Evolutionary conservation across 1,284 basidiomycete species (phyloP).

Genomic region (Kalmanozyma brasiliensis): DNA sequence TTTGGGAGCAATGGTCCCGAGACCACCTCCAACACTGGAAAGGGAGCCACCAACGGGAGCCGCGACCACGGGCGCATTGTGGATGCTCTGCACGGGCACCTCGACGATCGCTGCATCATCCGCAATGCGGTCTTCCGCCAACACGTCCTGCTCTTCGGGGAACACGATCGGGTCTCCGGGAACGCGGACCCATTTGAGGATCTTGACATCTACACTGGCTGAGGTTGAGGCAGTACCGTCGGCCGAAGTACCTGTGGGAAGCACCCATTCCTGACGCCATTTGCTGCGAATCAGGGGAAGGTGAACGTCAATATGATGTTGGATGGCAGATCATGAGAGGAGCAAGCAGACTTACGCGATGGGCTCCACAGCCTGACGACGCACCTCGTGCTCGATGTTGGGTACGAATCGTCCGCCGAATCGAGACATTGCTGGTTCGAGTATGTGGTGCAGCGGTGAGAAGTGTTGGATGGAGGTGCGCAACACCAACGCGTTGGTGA

Average conservation of each 20-base stretch:
- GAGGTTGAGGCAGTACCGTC: conserved; percentile 19
- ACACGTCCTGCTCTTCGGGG: conserved; percentile 41
- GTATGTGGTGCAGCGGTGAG: neutral
- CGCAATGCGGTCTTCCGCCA: conserved; percentile 22
- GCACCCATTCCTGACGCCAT: conserved; percentile 42
- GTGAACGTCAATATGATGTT: neutral
- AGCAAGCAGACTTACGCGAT: conserved; percentile 24
- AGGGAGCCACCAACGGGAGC: conserved; percentile 13
- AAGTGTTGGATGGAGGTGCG: conserved; percentile 17
- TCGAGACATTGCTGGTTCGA: conserved; percentile 25
- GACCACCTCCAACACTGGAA: conserved; percentile 22
- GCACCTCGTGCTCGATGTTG: conserved; percentile 47
- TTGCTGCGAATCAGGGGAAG: conserved; percentile 10
- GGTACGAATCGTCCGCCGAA: conserved; percentile 39
- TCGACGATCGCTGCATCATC: conserved; percentile 41
- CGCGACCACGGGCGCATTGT: conserved; percentile 30
- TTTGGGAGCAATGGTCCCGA: conserved; percentile 39
- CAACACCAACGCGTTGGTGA: conserved; percentile 10
- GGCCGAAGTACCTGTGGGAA: conserved; percentile 8
- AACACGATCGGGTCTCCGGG: conserved; percentile 12
- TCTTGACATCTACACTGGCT: conserved; percentile 19
- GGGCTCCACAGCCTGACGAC: conserved; percentile 33
- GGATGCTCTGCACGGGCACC: conserved; percentile 42
- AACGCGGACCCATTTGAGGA: conserved; percentile 39
- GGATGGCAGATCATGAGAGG: neutral